These are phyloP conservation scores for Rheum nobile DNA, from an alignment of 148 eudicot species.

Conservation along the genomic window DNA sequence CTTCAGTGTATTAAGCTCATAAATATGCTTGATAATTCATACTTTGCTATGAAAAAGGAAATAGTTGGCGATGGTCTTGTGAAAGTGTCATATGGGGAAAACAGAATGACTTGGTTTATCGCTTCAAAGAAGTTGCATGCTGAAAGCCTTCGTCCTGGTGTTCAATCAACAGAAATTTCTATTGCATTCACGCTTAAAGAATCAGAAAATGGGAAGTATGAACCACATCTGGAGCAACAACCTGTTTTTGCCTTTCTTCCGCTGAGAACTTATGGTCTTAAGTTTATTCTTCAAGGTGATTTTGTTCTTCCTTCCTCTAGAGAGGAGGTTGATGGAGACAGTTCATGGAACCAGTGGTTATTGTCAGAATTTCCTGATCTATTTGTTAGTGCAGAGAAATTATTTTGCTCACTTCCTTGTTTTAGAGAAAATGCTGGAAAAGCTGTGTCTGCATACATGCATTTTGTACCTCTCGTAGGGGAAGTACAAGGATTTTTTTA, in stretches of 20 bases:
- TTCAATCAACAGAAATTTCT: conserved; percentile 67
- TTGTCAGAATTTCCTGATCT: conserved; percentile 75
- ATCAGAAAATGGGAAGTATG: conserved; percentile 41
- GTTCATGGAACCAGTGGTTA: conserved; percentile 97
- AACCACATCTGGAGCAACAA: conserved; percentile 63
- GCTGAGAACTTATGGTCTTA: conserved; percentile 83
- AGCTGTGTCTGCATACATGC: conserved; percentile 72
- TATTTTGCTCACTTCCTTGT: conserved; percentile 66
- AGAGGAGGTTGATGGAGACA: conserved; percentile 96
- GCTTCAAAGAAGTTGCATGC: conserved; percentile 54
- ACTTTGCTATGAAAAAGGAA: conserved; percentile 65
- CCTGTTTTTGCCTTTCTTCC: conserved; percentile 98
- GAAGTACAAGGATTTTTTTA: conserved; percentile 95
- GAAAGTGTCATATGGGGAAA: conserved; percentile 56
- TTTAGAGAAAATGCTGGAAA: conserved; percentile 53
- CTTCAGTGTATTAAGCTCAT: conserved; percentile 67
- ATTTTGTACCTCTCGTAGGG: conserved; percentile 83
- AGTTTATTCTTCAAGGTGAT: conserved; percentile 94
- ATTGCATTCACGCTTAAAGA: conserved; percentile 82
- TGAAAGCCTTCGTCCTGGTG: conserved; percentile 54
- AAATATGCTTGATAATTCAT: conserved; percentile 49
- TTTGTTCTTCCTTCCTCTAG: conserved; percentile 97
- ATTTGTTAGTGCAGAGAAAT: conserved; percentile 64
- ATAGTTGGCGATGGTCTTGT: conserved; percentile 65
- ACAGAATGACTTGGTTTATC: conserved; percentile 77